Percentiles rank a stretch among this genome's conserved stretches.
phyloP scores from a whole-genome alignment of 257 asterid genomes.

The Nicotiana benthamiana region DNA sequence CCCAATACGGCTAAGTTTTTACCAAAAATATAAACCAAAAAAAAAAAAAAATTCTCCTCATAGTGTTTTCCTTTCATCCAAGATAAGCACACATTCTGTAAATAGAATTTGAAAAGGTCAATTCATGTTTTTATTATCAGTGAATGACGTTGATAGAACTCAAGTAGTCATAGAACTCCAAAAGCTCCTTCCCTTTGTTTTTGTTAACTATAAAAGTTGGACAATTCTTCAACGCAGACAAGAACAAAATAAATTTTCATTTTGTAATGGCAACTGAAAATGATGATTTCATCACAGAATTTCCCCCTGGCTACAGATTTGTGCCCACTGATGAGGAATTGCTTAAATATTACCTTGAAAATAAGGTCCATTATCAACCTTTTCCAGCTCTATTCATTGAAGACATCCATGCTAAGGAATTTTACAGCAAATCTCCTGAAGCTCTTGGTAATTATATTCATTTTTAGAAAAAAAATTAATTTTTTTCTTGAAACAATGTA shows the following conservation, averaged over 20 bases:
- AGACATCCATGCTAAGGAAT: conserved; percentile 10
- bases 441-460: conserved; percentile 10
- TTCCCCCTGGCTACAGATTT: conserved; percentile 28
- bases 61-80: background rate
- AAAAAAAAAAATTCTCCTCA: background rate
- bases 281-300: background rate
- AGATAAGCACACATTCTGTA: background rate
- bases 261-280: background rate
- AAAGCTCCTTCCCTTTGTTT: background rate
- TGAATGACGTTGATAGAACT: background rate
- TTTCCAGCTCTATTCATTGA: background rate
- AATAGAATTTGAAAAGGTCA: background rate
- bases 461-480: too few relatives aligned
- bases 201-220: background rate
- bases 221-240: background rate
- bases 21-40: too few relatives aligned
- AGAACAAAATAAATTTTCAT: background rate
- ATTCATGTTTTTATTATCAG: background rate
- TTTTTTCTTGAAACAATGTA: too few relatives aligned
- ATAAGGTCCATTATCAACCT: conserved; percentile 4
- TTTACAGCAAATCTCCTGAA: conserved; percentile 12
- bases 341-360: conserved; percentile 7
- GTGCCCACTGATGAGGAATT: conserved; percentile 25
- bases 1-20: too few relatives aligned
- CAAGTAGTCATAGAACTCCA: background rate